Percentiles rank a stretch among this genome's conserved stretches.
These are phyloP conservation scores for Coffea humblotiana DNA, from an alignment of 305 asterid species.

Conservation along the genomic window DNA sequence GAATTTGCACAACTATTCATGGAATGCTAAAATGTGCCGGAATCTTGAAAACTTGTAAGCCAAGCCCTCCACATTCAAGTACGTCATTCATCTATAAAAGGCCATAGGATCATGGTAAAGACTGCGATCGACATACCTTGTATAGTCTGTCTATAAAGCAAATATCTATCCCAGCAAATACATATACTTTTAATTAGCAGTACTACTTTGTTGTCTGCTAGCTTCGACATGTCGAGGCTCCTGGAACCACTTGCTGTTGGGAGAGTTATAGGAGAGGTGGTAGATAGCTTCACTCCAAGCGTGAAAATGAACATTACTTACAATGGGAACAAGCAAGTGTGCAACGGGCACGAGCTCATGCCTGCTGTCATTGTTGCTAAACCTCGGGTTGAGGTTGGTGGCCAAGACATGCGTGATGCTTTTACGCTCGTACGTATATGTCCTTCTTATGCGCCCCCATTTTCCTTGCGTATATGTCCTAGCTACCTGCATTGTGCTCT, in stretches of 20 bases:
- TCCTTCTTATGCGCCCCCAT: background rate
- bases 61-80: slow-evolving; percentile 32
- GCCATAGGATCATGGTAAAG: background rate
- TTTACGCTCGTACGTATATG: slow-evolving; percentile 63
- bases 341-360: slow-evolving; percentile 83
- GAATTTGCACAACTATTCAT: slow-evolving; percentile 24
- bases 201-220: slow-evolving; percentile 8
- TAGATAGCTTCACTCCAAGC: slow-evolving; percentile 60
- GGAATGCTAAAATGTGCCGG: slow-evolving; percentile 36
- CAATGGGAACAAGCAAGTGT: slow-evolving; percentile 53
- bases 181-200: background rate
- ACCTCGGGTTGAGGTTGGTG: slow-evolving; percentile 79
- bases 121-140: background rate
- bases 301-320: slow-evolving; percentile 58
- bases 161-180: no score
- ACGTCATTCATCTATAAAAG: slow-evolving; percentile 6
- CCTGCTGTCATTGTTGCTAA: slow-evolving; percentile 50
- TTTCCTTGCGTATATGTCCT: no score
- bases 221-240: slow-evolving; percentile 35
- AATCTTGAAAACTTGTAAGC: slow-evolving; percentile 37
- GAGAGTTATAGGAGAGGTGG: slow-evolving; percentile 87
- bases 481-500: background rate
- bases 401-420: slow-evolving; percentile 75
- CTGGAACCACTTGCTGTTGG: slow-evolving; percentile 59
- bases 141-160: background rate